Conservation (phyloP, 2,329 filamentous ascomycete species). For the Ascochyta viciae-villosae region DNA sequence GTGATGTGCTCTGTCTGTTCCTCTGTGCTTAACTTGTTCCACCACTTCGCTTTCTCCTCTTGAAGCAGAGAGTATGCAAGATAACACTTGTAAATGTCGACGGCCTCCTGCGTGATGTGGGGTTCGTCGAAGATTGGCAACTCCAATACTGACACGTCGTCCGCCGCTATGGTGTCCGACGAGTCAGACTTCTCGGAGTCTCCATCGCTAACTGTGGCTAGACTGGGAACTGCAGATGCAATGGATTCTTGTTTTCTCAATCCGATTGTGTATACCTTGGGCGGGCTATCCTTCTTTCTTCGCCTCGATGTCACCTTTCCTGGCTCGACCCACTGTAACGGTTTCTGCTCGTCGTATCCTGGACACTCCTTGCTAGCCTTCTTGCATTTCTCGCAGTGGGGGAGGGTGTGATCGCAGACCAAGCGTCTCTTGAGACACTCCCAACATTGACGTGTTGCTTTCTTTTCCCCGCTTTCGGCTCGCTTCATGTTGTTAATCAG, state of each 20-base stretch:
- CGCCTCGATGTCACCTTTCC: constrained; percentile 40
- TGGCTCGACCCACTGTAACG: constrained; percentile 41
- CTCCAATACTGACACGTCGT: neutral
- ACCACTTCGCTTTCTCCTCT: constrained; percentile 8
- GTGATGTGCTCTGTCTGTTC: constrained; percentile 8
- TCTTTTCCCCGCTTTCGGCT: constrained; percentile 25
- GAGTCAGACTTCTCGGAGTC: neutral
- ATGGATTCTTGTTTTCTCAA: neutral
- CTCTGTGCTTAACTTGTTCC: constrained; percentile 6
- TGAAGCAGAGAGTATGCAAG: neutral
- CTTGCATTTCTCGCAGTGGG: constrained; percentile 42
- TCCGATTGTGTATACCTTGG: constrained; percentile 18
- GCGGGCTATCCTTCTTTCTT: constrained; percentile 24
- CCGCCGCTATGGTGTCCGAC: neutral
- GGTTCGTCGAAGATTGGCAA: neutral
- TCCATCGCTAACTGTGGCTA: neutral
- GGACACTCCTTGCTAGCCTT: constrained; percentile 39
- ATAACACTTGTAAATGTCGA: constrained; percentile 5
- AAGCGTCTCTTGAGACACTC: constrained; percentile 42
- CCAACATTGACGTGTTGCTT: constrained; percentile 43
- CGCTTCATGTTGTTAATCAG: constrained; percentile 2
- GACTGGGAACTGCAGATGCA: neutral
- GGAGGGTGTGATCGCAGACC: constrained; percentile 43
- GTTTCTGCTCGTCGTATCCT: constrained; percentile 43
- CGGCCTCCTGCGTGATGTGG: neutral